Conservation (phyloP, 176 grass and related monocot species). For the Triticum turgidum region DNA sequence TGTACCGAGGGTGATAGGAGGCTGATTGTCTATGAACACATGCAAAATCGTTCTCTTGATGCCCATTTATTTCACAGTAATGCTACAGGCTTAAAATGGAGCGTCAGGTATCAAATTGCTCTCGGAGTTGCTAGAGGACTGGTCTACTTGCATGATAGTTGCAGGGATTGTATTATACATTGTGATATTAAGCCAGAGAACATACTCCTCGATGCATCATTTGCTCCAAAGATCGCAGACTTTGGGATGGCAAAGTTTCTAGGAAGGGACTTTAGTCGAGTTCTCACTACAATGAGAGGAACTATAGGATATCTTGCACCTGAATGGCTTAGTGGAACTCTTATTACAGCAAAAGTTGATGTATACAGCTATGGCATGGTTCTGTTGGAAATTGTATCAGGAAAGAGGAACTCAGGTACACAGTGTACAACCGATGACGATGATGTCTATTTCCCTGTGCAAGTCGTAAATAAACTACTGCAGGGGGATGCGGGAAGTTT, state of each 20-base stretch:
- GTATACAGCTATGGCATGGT: slow-evolving; percentile 23
- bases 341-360: slow-evolving; percentile 15
- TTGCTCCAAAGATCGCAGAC: neutral
- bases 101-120: slow-evolving; percentile 3
- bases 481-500: neutral
- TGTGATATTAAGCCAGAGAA: slow-evolving; percentile 24
- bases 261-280: slow-evolving; percentile 7
- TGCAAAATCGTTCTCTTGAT: slow-evolving; percentile 24
- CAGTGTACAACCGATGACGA: neutral
- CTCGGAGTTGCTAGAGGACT: neutral
- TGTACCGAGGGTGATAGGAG: neutral
- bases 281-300: neutral
- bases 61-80: slow-evolving; percentile 10
- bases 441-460: neutral
- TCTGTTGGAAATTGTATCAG: neutral
- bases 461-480: neutral
- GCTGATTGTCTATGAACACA: slow-evolving; percentile 12
- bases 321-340: slow-evolving; percentile 4
- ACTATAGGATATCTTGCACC: slow-evolving; percentile 4
- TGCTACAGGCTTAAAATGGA: neutral
- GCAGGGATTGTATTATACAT: neutral
- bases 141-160: neutral
- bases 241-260: slow-evolving; percentile 14
- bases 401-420: neutral
- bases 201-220: slow-evolving; percentile 11